Base-by-base conservation (phyloP, 1,284 basidiomycete species). In the Takashimella tepidaria region DNA sequence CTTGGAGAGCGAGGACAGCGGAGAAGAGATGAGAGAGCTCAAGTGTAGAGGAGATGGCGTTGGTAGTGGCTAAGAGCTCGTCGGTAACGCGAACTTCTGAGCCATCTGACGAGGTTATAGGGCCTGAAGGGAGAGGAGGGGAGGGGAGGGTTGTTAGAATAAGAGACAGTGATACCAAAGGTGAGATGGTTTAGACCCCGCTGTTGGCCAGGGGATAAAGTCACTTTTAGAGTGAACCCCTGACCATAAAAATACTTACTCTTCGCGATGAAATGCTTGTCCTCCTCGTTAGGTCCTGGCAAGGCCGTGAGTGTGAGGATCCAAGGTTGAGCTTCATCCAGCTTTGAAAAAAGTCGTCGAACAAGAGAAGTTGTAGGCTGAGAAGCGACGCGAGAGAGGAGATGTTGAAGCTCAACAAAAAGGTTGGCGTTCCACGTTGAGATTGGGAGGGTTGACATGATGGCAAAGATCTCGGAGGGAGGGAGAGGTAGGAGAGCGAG, bases 301-400 rank as follows among this genome's bases (percentile, higher is more conserved):
- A 74, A 50, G 13, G 58, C 57, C 0, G 68, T 67, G 26, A 74
- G 59, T 0, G 60, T 47, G 16, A 69, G 51, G 12, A 74, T 59
- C 72, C 72, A 74, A 31, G 72, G 72, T 26, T 63, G 56, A 0
- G 70, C 69, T 23, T 63, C 57, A 19, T 72, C 66, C 26, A 74
- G 63, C 49, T 61, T 57, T 12, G 49, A 48, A 42, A 58, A 59
- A 8, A 74, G 59, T 40, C 59, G 60, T 22, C 68, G 58, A 6
- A 74, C 45, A 1, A 64, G 56, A 6, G 69, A 68, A 3, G 68
- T 72, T 5, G 65, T 68, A 4, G 70, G 68, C 48, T 67, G 65
- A 2, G 60, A 50, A n/a, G 60, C 49, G 11, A 69, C 62, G 19
- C 70, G 58, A 12, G 55, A 41, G 49, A 74, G 68, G 4, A 72